phyloP scores from a whole-genome alignment of 2,329 filamentous ascomycete species.

The Apiospora saccharicola region DNA sequence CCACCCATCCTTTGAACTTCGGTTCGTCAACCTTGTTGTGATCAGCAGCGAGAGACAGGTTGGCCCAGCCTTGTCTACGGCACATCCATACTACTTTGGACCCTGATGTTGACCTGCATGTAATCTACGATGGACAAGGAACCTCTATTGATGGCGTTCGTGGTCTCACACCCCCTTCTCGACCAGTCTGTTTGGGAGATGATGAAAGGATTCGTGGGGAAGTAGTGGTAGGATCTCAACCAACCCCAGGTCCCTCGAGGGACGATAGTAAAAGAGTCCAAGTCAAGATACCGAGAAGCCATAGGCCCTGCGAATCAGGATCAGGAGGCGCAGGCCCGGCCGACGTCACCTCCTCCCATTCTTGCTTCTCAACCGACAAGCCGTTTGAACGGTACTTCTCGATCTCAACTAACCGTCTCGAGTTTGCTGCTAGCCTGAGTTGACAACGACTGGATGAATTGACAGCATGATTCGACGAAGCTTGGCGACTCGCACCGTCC shows the following conservation, averaged over 20 bases:
- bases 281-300: neutral
- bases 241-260: neutral
- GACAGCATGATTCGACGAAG: slow-evolving; percentile 17
- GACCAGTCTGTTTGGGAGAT: neutral
- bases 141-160: slow-evolving; percentile 2
- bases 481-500: slow-evolving; percentile 8
- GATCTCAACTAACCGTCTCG: neutral
- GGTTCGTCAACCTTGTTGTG: slow-evolving; percentile 13
- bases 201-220: neutral
- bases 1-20: neutral
- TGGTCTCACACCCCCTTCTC: neutral
- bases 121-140: slow-evolving; percentile 22
- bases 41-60: slow-evolving; percentile 3
- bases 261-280: neutral
- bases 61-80: neutral
- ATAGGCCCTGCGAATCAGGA: neutral
- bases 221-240: neutral
- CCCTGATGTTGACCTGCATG: slow-evolving; percentile 23
- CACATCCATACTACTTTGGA: slow-evolving; percentile 15
- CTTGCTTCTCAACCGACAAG: neutral
- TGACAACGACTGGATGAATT: slow-evolving; percentile 9
- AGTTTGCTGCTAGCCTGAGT: slow-evolving; percentile 16
- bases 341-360: neutral
- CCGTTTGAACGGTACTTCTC: neutral
- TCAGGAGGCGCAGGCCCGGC: neutral